Base-by-base conservation (phyloP, 2,329 filamentous ascomycete genomes). In the Clarireedia monteithiana region DNA sequence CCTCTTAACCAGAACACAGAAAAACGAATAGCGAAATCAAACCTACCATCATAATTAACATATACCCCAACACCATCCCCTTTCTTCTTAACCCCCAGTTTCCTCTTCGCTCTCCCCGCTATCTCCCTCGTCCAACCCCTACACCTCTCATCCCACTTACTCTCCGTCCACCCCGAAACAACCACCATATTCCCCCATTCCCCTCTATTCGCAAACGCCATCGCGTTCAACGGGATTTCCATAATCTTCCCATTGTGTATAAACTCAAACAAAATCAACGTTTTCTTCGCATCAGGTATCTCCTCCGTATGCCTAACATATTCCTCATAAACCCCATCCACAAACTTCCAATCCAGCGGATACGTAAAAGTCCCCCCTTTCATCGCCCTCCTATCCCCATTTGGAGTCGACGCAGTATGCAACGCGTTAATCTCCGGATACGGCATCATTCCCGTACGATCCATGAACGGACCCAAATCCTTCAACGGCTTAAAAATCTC, bases 301-400 rank as follows among this genome's bases (percentile, higher is more conserved):
- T 55, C 50, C 6, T 63, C 44, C 1, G 72, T 58, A 38, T 71
- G 68, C 1, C 56, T 60, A 6, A 59, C 54, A 27, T 68, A 69
- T 15, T 70, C 65, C 1, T 63, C 57, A 23, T 67, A 60, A 15
- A 71, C 50, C 5, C 54, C 46, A 34, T 61, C 49, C 4, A 69
- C 66, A 24, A 70, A 67, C 0, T 24, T 44, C 0, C 61, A 27
- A 20, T 61, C 55, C 1, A 73, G 54, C 0, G 72, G 72, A 3
- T 68, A 45, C 26, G 68, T 68, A 58, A 71, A 70, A 2, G 67
- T 68, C 0, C 67, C 68, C 15, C 70, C 70, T 53, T 68, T 69
- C 56, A 72, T 71, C 14, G 64, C 65, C 58, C 70, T 71, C 36
- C 72, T 64, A 6, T 70, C 48, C 66, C 69, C 15, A 58, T 60